Evolutionary conservation across 768 basidiomycete species (phyloP), one percentile per base, ranked within the genome.

Genomic region (Infundibulicybe gibba): DNA sequence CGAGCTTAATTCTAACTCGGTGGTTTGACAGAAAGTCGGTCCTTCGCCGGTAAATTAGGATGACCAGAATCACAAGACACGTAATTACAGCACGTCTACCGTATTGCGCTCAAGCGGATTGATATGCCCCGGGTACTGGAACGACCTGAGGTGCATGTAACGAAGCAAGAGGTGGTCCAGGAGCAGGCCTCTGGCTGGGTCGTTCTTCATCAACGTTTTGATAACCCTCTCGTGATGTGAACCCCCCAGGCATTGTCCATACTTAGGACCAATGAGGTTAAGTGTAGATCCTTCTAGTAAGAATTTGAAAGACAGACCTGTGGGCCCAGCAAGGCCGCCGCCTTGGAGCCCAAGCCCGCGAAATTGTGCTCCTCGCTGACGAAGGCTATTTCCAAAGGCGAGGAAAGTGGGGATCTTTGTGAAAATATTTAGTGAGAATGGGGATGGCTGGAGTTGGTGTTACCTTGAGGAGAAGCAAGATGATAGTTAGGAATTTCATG

Each of bases 191-290:
- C 48, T 62, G 55, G 52, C 39, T 51, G 45, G 45, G 54, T 31
- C 51, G 61, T 53, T 82, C 79, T 32, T 80, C 82, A 44, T 80
- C 79, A 10, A 85, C 73, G 34, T 70, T 75, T 57, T 85, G 82
- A 58, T 85, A 85, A 6, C 83, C 80, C 44, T 78, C 78, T 34
- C 76, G 69, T 17, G 80, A 77, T 0, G 81, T 80, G 54, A 85
- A 82, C 1, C 83, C 83, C 12, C 85, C 85, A 3, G 85, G 85
- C 85, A 87, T 87, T 15, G 84, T 77, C 85, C 85, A 87, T 13
- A 87, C 85, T 87, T 43, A n/a, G n/a, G n/a, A n/a, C n/a, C n/a
- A n/a, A 10, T 44, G 19, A 6, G 32, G 53, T 37, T 32, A 48
- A 47, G 53, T 10, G 47, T 44, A 39, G 16, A 45, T 34, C 21